Conservation (phyloP, 805 yeast genomes). For the Metschnikowia lochheadii region DNA sequence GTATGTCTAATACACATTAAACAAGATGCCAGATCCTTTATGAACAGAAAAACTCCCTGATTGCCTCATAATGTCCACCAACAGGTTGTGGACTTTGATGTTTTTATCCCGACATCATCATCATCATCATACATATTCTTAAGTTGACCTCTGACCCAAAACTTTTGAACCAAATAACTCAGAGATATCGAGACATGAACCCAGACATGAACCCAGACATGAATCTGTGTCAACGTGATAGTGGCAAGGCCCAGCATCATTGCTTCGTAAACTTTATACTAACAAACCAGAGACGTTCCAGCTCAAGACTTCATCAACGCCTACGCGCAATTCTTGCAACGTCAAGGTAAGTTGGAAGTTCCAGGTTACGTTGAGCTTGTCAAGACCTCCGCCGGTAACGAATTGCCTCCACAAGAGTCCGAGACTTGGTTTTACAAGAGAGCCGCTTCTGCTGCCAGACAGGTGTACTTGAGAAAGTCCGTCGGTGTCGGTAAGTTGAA, state of each 20-base stretch:
- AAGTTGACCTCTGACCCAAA: too few relatives aligned
- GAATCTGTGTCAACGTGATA: too few relatives aligned
- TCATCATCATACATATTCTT: too few relatives aligned
- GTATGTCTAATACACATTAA: constrained; percentile 49
- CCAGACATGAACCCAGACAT: background rate
- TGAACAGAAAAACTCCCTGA: too few relatives aligned
- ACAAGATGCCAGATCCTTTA: background rate
- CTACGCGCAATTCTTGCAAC: constrained; percentile 98
- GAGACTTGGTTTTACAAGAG: constrained; percentile 99
- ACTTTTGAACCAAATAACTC: background rate
- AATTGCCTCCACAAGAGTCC: constrained; percentile 99
- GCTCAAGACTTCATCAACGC: constrained; percentile 99
- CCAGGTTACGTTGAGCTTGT: constrained; percentile 99
- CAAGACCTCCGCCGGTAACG: constrained; percentile 98
- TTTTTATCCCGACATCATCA: too few relatives aligned
- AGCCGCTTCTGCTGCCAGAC: constrained; percentile 99
- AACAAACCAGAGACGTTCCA: constrained; percentile 88
- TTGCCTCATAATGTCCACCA: background rate
- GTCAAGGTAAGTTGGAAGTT: constrained; percentile 99
- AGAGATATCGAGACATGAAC: background rate
- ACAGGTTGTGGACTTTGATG: background rate
- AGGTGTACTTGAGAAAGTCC: constrained; percentile 98
- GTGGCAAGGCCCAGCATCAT: background rate
- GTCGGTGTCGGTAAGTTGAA: constrained; percentile 99
- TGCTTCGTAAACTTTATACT: background rate